A percentile compares a stretch with the other conserved stretches of the same genome.
phyloP scores from a whole-genome alignment of 176 grass and related monocot species.

The bread wheat (Triticum aestivum) region DNA sequence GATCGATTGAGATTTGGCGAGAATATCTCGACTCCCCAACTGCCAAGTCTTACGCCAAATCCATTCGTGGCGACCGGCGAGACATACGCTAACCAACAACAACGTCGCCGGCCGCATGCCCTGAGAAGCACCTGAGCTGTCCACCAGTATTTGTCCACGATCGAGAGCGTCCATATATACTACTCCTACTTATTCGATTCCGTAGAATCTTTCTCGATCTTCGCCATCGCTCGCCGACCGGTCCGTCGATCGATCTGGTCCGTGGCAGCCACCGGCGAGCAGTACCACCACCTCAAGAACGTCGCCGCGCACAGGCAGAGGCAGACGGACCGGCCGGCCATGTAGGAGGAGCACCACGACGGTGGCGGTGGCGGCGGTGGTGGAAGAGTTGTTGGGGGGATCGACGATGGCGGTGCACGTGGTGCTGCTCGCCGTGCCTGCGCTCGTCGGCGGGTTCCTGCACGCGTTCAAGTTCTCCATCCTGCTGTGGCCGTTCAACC shows the following conservation, averaged over 20 bases:
- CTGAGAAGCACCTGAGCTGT: background rate
- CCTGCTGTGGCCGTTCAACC: constrained; percentile 53
- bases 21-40: background rate
- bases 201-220: background rate
- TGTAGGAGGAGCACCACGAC: background rate
- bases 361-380: too few relatives aligned
- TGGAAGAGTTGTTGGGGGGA: background rate
- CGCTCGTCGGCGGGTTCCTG: constrained; percentile 14
- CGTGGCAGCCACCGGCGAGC: background rate
- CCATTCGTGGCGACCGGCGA: background rate
- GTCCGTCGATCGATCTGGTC: background rate
- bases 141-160: background rate
- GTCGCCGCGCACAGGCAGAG: background rate
- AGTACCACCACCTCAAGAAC: background rate
- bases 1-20: background rate
- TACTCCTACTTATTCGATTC: background rate
- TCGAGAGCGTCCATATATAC: background rate
- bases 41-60: background rate
- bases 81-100: background rate
- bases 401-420: constrained; percentile 25
- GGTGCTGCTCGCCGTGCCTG: background rate
- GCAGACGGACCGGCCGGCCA: too few relatives aligned
- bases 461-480: constrained; percentile 39
- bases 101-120: too few relatives aligned
- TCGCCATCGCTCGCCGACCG: background rate